These are phyloP conservation scores for Cercospora canescens DNA, from an alignment of 2,329 filamentous ascomycete species.

Conservation along the genomic window DNA sequence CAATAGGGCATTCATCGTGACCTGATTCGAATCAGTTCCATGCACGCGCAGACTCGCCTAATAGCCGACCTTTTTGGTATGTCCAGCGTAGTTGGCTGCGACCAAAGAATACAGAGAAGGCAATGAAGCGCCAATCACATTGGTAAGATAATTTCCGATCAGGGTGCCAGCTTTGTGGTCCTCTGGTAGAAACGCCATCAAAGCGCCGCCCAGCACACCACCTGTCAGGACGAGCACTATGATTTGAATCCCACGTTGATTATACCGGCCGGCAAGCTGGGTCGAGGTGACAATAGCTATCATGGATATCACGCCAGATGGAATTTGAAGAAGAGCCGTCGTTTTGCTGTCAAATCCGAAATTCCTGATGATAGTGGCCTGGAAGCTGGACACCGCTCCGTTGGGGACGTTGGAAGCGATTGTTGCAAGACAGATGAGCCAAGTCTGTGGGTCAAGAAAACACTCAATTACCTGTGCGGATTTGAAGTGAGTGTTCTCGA, in stretches of 20 bases:
- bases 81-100: conserved; percentile 61
- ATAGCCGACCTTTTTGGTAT: conserved; percentile 66
- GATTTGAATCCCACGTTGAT: conserved; percentile 32
- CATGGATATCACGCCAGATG: conserved; percentile 51
- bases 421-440: conserved; percentile 57
- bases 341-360: conserved; percentile 57
- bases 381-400: conserved; percentile 60
- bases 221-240: conserved; percentile 29
- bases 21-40: conserved; percentile 1
- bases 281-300: conserved; percentile 33
- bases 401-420: conserved; percentile 55
- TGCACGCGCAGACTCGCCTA: too few species aligned
- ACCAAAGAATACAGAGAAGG: conserved; percentile 40
- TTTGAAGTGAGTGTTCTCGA: conserved; percentile 57
- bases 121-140: conserved; percentile 40
- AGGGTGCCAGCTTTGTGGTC: conserved; percentile 48
- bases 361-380: conserved; percentile 59
- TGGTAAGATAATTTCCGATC: conserved; percentile 43
- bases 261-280: conserved; percentile 31
- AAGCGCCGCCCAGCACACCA: conserved; percentile 32
- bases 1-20: conserved; percentile 59
- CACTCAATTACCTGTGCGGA: conserved; percentile 56
- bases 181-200: conserved; percentile 34
- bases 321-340: conserved; percentile 57
- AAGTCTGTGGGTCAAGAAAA: conserved; percentile 59